These are phyloP conservation scores for Posidonia australis DNA, from an alignment of 106 monocot genomes.

Conservation along the genomic window DNA sequence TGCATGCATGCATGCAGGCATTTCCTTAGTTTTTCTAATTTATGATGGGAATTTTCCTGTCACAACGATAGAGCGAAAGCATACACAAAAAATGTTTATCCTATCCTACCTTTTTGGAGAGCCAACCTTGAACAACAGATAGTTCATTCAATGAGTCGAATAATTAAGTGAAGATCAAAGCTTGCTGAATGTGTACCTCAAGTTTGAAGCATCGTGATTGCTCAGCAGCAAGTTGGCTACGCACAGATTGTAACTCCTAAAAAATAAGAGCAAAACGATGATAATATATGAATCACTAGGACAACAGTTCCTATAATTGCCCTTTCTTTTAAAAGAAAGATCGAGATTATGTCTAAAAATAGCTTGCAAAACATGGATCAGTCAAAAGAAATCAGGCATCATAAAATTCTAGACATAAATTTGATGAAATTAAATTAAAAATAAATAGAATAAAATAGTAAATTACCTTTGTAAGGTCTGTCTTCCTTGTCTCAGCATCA, in stretches of 20 bases:
- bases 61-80: too few species aligned
- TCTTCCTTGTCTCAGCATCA: conserved; percentile 55
- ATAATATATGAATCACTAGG: too few species aligned
- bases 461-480: conserved; percentile 54
- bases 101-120: too few species aligned
- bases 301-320: too few species aligned
- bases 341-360: not conserved
- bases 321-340: not conserved
- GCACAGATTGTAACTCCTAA: conserved; percentile 19
- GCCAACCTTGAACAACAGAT: not conserved
- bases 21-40: too few species aligned
- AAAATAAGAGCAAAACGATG: not conserved
- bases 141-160: not conserved
- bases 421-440: not conserved
- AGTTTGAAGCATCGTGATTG: conserved; percentile 18
- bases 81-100: too few species aligned
- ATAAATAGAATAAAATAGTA: not conserved
- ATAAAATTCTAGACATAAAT: not conserved
- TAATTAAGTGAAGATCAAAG: not conserved
- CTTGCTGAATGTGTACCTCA: conserved; percentile 2
- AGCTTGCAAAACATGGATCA: not conserved
- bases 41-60: too few species aligned
- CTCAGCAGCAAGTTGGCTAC: conserved; percentile 14
- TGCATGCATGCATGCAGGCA: too few species aligned
- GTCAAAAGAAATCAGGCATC: not conserved